Conservation (phyloP, 371 early-diverging fungal species). For the Choanephora cucurbitarum region DNA sequence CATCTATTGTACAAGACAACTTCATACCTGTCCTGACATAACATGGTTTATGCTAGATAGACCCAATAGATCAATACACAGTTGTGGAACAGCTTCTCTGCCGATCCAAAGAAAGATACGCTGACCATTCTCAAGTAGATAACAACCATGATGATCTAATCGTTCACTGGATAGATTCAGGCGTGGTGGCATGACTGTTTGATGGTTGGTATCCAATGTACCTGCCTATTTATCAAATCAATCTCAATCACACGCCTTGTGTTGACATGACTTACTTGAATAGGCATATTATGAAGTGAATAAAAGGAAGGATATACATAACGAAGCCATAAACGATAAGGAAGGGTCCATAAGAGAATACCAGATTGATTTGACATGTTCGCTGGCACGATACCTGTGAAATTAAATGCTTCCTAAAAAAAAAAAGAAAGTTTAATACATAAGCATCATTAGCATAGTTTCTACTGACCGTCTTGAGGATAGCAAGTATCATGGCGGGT, state of each 20-base stretch:
- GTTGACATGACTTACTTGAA: constrained; percentile 37
- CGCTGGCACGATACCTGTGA: constrained; percentile 39
- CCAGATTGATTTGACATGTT: constrained; percentile 61
- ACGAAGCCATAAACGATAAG: constrained; percentile 53
- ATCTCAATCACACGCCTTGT: too few relatives aligned
- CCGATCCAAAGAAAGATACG: constrained; percentile 80
- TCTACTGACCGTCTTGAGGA: constrained; percentile 63
- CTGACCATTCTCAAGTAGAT: constrained; percentile 68
- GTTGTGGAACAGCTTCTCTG: constrained; percentile 56
- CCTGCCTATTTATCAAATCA: constrained; percentile 37
- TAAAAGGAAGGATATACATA: constrained; percentile 64
- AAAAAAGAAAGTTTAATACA: background rate
- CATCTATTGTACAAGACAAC: too few relatives aligned
- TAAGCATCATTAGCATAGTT: too few relatives aligned
- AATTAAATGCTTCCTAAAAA: constrained; percentile 40
- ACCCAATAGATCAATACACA: constrained; percentile 60
- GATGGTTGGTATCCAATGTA: constrained; percentile 32
- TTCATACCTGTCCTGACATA: constrained; percentile 32
- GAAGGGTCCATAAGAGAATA: constrained; percentile 59
- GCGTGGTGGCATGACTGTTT: constrained; percentile 60
- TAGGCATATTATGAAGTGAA: constrained; percentile 68
- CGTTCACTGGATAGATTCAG: constrained; percentile 72
- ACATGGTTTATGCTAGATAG: constrained; percentile 29
- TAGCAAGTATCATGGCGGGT: constrained; percentile 64
- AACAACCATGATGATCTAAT: constrained; percentile 73